phyloP scores from a whole-genome alignment of 257 asterid species.

The Leptodermis oblonga region DNA sequence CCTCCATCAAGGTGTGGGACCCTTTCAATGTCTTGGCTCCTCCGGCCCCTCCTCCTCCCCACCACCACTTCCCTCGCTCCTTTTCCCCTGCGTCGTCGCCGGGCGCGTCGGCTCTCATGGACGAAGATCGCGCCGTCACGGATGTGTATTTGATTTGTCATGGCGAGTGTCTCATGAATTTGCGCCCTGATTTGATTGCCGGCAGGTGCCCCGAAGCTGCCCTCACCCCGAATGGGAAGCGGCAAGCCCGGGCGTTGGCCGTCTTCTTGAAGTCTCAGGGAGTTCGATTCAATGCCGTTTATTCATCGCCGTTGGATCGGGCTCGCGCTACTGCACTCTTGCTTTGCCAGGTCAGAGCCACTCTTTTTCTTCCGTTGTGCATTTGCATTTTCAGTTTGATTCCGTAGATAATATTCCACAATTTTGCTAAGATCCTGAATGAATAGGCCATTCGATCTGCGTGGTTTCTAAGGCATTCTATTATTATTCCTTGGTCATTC shows the following conservation, averaged over 20 bases:
- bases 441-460: too few species aligned
- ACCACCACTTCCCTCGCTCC: conserved; percentile 47
- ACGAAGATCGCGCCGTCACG: conserved; percentile 51
- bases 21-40: conserved; percentile 91
- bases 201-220: conserved; percentile 90
- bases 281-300: conserved; percentile 64
- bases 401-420: too few species aligned
- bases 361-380: neutral
- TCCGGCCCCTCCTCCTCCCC: conserved; percentile 44
- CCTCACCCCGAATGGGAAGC: conserved; percentile 89
- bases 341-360: conserved; percentile 62
- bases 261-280: conserved; percentile 84
- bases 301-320: conserved; percentile 84
- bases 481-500: too few species aligned
- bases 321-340: conserved; percentile 75
- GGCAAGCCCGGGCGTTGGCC: conserved; percentile 90
- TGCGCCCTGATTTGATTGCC: conserved; percentile 89
- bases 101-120: conserved; percentile 12
- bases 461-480: too few species aligned
- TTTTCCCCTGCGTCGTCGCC: neutral
- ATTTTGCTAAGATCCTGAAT: too few species aligned
- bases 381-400: neutral
- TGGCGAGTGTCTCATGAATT: conserved; percentile 85
- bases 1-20: conserved; percentile 95
- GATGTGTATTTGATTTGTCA: conserved; percentile 77